These are phyloP conservation scores for Euclidium syriacum DNA, from an alignment of 345 rosid genomes.

Conservation along the genomic window DNA sequence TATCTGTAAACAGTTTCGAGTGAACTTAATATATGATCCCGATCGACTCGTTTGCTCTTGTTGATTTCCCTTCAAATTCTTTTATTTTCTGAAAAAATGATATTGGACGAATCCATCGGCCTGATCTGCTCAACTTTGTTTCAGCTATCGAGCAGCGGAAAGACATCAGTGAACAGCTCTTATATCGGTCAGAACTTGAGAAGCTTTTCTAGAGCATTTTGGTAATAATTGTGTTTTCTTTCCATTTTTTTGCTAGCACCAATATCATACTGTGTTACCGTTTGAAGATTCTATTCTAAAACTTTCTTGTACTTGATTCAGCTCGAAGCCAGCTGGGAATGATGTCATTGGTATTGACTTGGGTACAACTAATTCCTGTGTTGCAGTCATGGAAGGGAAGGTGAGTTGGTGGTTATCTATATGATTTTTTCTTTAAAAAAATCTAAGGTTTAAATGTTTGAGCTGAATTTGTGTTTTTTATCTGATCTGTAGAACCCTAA, in stretches of 20 bases:
- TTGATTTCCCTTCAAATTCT: not conserved
- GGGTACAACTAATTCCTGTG: conserved; percentile 98
- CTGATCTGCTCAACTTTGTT: not conserved
- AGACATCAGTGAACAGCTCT: conserved; percentile 41
- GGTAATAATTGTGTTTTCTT: conserved; percentile 37
- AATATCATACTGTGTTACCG: not conserved
- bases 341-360: conserved; percentile 95
- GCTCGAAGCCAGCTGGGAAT: conserved; percentile 77
- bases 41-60: not conserved
- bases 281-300: not conserved
- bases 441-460: not conserved
- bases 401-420: conserved; percentile 29
- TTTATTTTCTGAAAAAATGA: not conserved
- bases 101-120: not conserved
- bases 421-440: not conserved
- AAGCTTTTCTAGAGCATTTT: conserved; percentile 62
- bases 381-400: conserved; percentile 98
- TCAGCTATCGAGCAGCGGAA: conserved; percentile 54
- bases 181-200: conserved; percentile 42
- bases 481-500: conserved; percentile 52
- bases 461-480: not conserved
- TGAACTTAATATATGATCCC: not conserved
- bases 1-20: not conserved
- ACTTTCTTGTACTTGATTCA: conserved; percentile 3
- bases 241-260: not conserved